Evolutionary conservation across 164 flowering plant genomes (phyloP).

Genomic region (Brasenia schreberi): DNA sequence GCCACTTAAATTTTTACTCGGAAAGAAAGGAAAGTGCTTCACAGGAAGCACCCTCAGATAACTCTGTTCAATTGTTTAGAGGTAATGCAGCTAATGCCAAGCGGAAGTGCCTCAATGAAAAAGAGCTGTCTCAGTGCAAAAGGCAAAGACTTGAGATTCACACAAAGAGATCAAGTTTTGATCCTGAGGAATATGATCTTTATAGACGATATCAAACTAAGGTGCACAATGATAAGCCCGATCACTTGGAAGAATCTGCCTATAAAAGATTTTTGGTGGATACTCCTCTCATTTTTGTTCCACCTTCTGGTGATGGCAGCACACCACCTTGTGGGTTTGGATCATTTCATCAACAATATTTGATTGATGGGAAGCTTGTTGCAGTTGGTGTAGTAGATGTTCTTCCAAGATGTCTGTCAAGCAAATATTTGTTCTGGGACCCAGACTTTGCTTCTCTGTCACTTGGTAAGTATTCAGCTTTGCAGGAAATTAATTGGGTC

Average conservation of each 20-base stretch:
- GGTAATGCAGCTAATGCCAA: slow-evolving; percentile 12
- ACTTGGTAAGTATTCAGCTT: slow-evolving; percentile 78
- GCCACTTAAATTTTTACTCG: slow-evolving; percentile 70
- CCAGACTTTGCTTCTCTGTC: slow-evolving; percentile 82
- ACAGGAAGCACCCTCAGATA: slow-evolving; percentile 11
- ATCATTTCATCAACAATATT: background rate
- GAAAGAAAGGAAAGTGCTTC: slow-evolving; percentile 12
- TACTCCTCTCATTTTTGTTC: slow-evolving; percentile 57
- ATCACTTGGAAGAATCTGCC: slow-evolving; percentile 45
- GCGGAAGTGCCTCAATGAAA: slow-evolving; percentile 10
- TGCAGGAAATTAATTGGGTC: slow-evolving; percentile 84
- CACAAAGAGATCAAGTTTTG: slow-evolving; percentile 71
- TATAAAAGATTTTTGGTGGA: slow-evolving; percentile 76
- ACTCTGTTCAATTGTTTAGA: slow-evolving; percentile 11
- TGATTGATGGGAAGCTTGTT: slow-evolving; percentile 68
- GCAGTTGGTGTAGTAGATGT: slow-evolving; percentile 98
- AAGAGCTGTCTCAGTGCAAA: slow-evolving; percentile 17
- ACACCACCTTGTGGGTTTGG: slow-evolving; percentile 62
- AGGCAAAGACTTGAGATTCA: slow-evolving; percentile 55
- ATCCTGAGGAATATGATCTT: slow-evolving; percentile 74
- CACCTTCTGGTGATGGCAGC: slow-evolving; percentile 41
- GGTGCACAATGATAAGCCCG: slow-evolving; percentile 76
- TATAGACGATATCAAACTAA: slow-evolving; percentile 63
- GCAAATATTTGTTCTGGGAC: slow-evolving; percentile 94
- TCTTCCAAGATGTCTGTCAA: slow-evolving; percentile 87